These are phyloP conservation scores for Mikania micrantha DNA, from an alignment of 129 eudicot species.

Conservation along the genomic window DNA sequence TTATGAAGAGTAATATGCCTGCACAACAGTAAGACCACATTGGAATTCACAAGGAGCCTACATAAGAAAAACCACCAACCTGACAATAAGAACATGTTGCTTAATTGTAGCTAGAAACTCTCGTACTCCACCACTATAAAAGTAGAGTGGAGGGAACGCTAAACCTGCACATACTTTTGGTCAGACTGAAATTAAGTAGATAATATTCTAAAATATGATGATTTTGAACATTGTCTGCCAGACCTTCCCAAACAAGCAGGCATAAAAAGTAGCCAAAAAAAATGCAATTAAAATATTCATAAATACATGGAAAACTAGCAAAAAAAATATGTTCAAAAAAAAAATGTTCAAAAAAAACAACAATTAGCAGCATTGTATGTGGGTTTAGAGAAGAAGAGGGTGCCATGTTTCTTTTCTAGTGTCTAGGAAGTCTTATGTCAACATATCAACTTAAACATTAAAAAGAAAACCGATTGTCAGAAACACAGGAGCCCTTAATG, in stretches of 20 bases:
- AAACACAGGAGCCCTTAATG: too few relatives aligned
- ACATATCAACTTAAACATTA: background rate
- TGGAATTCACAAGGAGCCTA: conserved; percentile 2
- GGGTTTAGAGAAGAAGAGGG: background rate
- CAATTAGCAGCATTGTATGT: background rate
- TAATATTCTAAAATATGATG: background rate
- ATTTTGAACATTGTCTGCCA: background rate
- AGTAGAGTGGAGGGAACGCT: conserved; percentile 94
- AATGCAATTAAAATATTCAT: background rate
- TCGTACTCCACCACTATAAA: conserved; percentile 95
- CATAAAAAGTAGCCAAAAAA: background rate
- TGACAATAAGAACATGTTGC: conserved; percentile 72
- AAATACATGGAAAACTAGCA: background rate
- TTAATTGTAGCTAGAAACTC: conserved; percentile 79
- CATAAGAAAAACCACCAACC: conserved; percentile 39
- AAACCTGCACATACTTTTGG: conserved; percentile 49
- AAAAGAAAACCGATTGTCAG: background rate
- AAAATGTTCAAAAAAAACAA: background rate
- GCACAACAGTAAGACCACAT: background rate
- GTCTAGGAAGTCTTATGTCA: background rate
- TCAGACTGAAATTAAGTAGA: conserved; percentile 9
- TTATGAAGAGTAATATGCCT: background rate
- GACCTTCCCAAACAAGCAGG: background rate
- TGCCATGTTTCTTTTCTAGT: background rate
- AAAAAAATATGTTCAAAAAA: background rate